phyloP scores from a whole-genome alignment of 2,329 filamentous ascomycete species.

The Pseudocercospora macadamiae region DNA sequence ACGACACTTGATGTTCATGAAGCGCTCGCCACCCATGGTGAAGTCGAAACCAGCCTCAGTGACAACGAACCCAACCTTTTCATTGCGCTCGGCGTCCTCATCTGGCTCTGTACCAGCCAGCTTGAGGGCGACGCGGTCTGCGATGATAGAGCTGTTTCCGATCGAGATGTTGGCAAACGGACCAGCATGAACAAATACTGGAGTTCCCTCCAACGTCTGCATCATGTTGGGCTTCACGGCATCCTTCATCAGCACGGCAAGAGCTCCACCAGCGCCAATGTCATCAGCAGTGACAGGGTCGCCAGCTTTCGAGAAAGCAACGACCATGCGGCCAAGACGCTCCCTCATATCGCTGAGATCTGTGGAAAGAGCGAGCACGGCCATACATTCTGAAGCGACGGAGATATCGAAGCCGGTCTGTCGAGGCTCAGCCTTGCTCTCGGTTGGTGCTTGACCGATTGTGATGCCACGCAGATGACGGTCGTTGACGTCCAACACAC shows the following conservation, averaged over 20 bases:
- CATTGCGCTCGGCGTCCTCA: slow-evolving; percentile 68
- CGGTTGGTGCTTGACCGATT: slow-evolving; percentile 83
- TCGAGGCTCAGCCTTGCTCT: slow-evolving; percentile 78
- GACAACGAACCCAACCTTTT: slow-evolving; percentile 88
- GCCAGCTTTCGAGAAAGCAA: slow-evolving; percentile 80
- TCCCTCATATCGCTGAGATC: slow-evolving; percentile 87
- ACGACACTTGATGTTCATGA: slow-evolving; percentile 99
- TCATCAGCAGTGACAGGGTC: slow-evolving; percentile 96
- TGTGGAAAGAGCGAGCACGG: slow-evolving; percentile 91
- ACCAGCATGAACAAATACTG: slow-evolving; percentile 95
- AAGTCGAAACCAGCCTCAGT: slow-evolving; percentile 99
- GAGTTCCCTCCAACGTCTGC: slow-evolving; percentile 96
- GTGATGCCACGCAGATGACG: slow-evolving; percentile 88
- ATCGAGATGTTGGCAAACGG: slow-evolving; percentile 99
- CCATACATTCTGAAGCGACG: slow-evolving; percentile 97
- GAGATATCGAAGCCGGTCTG: slow-evolving; percentile 97
- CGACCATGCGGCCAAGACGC: slow-evolving; percentile 91
- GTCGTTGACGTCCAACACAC: slow-evolving; percentile 96
- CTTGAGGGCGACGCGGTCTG: slow-evolving; percentile 94
- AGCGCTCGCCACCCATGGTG: slow-evolving; percentile 98
- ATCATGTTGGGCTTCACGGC: slow-evolving; percentile 99
- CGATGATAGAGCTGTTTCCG: slow-evolving; percentile 91
- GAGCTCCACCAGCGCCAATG: slow-evolving; percentile 85
- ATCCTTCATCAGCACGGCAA: slow-evolving; percentile 95
- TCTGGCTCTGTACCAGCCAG: slow-evolving; percentile 91